These are phyloP conservation scores for Botrytis medusae DNA, from an alignment of 2,329 filamentous ascomycete species.

Conservation along the genomic window DNA sequence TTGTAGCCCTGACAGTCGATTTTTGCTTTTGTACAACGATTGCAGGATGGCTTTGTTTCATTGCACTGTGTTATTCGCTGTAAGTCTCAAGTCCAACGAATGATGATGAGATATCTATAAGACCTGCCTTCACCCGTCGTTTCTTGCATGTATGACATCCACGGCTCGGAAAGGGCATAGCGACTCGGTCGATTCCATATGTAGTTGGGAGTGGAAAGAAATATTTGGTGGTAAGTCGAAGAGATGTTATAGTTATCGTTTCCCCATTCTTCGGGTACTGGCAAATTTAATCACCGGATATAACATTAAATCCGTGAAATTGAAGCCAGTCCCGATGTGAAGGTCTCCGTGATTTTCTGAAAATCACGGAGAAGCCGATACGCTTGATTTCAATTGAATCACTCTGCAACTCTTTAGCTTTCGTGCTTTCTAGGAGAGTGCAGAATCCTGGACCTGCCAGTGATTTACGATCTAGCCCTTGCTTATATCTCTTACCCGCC, in stretches of 20 bases:
- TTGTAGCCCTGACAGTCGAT: not conserved
- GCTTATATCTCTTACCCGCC: not conserved
- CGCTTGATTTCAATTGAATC: not conserved
- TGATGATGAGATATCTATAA: not conserved
- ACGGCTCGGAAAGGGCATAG: not conserved
- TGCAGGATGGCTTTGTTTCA: not conserved
- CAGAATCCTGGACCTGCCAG: not conserved
- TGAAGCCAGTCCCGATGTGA: not conserved
- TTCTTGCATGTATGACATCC: not conserved
- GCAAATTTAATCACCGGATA: too few species aligned
- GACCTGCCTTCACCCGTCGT: not conserved
- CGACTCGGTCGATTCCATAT: not conserved
- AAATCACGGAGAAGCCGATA: too few species aligned
- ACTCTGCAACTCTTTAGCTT: not conserved
- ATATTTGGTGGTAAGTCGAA: not conserved
- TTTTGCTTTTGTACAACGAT: not conserved
- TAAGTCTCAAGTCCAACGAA: not conserved
- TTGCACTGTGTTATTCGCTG: not conserved
- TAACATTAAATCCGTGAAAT: not conserved
- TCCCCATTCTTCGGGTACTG: too few species aligned
- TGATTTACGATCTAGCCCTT: not conserved
- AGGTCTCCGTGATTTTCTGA: not conserved
- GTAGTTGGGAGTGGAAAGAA: not conserved
- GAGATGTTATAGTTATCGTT: too few species aligned
- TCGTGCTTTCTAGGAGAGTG: not conserved